A percentile compares a stretch with the other conserved stretches of the same genome.
These are phyloP conservation scores for Penicillium arizonense DNA, from an alignment of 495 filamentous ascomycete species.

Conservation along the genomic window DNA sequence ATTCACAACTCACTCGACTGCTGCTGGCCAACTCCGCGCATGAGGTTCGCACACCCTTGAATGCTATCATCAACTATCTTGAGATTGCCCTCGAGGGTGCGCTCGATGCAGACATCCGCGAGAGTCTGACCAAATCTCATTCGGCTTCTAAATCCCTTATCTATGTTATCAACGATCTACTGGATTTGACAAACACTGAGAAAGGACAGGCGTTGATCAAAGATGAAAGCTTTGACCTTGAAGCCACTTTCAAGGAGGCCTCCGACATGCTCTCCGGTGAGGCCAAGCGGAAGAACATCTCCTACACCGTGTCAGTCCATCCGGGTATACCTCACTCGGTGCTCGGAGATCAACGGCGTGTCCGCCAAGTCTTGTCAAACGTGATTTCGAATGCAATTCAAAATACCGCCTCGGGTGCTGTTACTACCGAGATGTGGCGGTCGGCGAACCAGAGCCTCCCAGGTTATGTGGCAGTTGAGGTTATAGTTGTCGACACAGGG, in stretches of 20 bases:
- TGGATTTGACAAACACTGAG: constrained; percentile 89
- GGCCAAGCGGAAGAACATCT: constrained; percentile 70
- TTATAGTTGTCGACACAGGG: constrained; percentile 78
- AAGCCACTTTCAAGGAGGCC: constrained; percentile 70
- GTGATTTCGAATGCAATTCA: constrained; percentile 85
- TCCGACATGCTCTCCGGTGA: constrained; percentile 71
- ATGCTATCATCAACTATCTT: constrained; percentile 95
- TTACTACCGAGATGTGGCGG: constrained; percentile 69
- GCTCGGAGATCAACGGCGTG: constrained; percentile 73
- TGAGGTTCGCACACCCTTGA: constrained; percentile 90
- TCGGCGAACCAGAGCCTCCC: constrained; percentile 32
- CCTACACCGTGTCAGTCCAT: constrained; percentile 64
- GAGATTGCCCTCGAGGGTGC: constrained; percentile 89
- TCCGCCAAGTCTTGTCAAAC: constrained; percentile 81
- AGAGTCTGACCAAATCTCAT: constrained; percentile 72
- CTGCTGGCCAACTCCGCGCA: constrained; percentile 91
- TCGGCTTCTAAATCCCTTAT: constrained; percentile 96
- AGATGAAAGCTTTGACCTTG: constrained; percentile 77
- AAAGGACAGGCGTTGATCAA: constrained; percentile 78
- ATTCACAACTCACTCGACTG: constrained; percentile 74
- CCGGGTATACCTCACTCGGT: constrained; percentile 68
- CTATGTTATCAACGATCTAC: constrained; percentile 92
- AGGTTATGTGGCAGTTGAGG: constrained; percentile 60
- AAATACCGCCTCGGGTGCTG: constrained; percentile 66
- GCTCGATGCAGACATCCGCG: constrained; percentile 79